These are phyloP conservation scores for Lactarius psammicola DNA, from an alignment of 768 basidiomycete species.

Conservation along the genomic window DNA sequence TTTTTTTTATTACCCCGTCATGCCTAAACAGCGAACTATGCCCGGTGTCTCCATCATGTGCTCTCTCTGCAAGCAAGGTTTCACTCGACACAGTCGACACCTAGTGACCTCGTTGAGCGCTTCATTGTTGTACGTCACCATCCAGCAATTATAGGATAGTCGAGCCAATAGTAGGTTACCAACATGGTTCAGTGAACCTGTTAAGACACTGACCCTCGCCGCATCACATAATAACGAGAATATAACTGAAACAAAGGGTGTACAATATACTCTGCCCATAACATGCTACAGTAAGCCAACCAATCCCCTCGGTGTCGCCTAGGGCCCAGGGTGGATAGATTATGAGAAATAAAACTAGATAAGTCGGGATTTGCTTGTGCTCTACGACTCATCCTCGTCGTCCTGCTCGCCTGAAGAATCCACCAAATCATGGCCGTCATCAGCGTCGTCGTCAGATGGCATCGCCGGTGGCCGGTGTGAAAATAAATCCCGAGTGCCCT, in stretches of 20 bases:
- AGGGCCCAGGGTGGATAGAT: background rate
- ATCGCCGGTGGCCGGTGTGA: constrained; percentile 40
- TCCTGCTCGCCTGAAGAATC: constrained; percentile 9
- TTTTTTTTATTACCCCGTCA: too few relatives aligned
- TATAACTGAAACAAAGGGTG: background rate
- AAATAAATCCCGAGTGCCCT: constrained; percentile 60
- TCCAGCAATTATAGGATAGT: too few relatives aligned
- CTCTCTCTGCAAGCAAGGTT: too few relatives aligned
- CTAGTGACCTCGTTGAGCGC: too few relatives aligned
- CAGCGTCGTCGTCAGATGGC: constrained; percentile 35
- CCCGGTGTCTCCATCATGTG: too few relatives aligned
- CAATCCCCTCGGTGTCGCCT: background rate
- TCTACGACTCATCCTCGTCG: background rate
- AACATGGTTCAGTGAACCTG: too few relatives aligned
- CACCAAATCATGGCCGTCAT: constrained; percentile 27
- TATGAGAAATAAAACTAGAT: background rate
- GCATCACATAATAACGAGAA: background rate
- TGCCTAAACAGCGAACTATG: too few relatives aligned
- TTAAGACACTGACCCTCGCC: too few relatives aligned
- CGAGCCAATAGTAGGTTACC: too few relatives aligned
- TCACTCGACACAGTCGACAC: too few relatives aligned
- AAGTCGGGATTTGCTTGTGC: background rate
- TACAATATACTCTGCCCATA: background rate
- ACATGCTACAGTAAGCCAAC: background rate
- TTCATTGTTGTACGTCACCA: too few relatives aligned